Base-by-base conservation (phyloP, 768 basidiomycete species). In the Lactifluus echinatus region DNA sequence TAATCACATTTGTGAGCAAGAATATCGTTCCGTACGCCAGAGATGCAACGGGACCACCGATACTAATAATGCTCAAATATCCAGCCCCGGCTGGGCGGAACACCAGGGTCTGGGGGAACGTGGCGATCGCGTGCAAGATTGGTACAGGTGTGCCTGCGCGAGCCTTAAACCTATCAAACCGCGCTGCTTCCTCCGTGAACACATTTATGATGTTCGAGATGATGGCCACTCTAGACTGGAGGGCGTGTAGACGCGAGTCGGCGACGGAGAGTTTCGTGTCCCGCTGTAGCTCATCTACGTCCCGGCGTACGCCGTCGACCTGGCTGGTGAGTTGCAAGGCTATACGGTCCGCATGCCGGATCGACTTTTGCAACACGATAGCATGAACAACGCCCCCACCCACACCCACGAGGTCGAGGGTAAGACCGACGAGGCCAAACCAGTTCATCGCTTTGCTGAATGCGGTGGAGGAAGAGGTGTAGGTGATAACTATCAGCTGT, bases 1-100 rank as follows among this genome's bases (percentile, higher is more conserved):
- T 8, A 4, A 59, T 19, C 40, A 61, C 60, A 47, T 33, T 59
- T 26, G 24, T 2, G 21, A 61, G 42, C 50, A 61, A 37, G 21
- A 51, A 61, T 11, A 59, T 8, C 2, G 46, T 14, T 21, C 60
- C 60, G 11, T 44, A 28, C 10, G 37, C 40, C 39, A 56, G 39
- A 5, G 48, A 23, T 7, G 14, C 19, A 23, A 23, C 21, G 3
- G 40, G 11, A 12, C 21, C 40, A 11, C 8, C 11, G 21, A 42
- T 4, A 4, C 21, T 11, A 31, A 31, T 31, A 31, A 31, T n/a
- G n/a, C n/a, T n/a, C n/a, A n/a, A n/a, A n/a, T n/a, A n/a, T n/a
- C n/a, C n/a, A 31, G 5, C 31, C 31, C 31, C 31, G 31, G 31
- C 4, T 10, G 31, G 10, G 31, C 5, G 31, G 5, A 31, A 31